These are phyloP conservation scores for Emmonsia crescens DNA, from an alignment of 2,329 filamentous ascomycete genomes.

Conservation along the genomic window DNA sequence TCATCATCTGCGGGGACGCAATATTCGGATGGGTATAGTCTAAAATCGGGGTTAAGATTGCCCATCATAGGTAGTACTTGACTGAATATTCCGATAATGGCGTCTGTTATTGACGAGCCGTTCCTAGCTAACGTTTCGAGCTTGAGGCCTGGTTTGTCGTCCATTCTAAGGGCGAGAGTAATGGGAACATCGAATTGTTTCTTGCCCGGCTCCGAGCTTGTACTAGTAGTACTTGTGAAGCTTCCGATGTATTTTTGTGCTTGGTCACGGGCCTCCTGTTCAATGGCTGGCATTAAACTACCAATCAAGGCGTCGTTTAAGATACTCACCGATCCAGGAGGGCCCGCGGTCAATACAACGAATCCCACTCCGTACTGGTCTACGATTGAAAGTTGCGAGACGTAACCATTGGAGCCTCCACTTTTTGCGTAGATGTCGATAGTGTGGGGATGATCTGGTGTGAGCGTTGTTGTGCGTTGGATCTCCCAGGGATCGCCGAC, in stretches of 20 bases:
- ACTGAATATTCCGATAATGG: constrained; percentile 11
- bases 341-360: constrained; percentile 24
- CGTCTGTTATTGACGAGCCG: constrained; percentile 12
- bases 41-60: constrained; percentile 12
- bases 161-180: constrained; percentile 8
- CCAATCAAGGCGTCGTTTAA: constrained; percentile 21
- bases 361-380: constrained; percentile 28
- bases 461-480: constrained; percentile 19
- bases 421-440: constrained; percentile 28
- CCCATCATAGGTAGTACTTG: constrained; percentile 10
- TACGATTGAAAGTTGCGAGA: constrained; percentile 26
- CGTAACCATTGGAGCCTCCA: constrained; percentile 26
- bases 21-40: constrained; percentile 13
- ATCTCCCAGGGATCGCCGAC: constrained; percentile 34
- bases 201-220: neutral
- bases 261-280: constrained; percentile 20
- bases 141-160: constrained; percentile 12
- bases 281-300: constrained; percentile 20
- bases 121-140: constrained; percentile 12
- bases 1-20: constrained; percentile 1
- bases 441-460: constrained; percentile 20
- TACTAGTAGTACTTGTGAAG: constrained; percentile 1
- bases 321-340: constrained; percentile 17
- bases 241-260: constrained; percentile 13
- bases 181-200: neutral